Percentiles rank a stretch among this genome's conserved stretches.
Conservation (phyloP, 352 stramenopile genomes). For the Pythium apleroticum region DNA sequence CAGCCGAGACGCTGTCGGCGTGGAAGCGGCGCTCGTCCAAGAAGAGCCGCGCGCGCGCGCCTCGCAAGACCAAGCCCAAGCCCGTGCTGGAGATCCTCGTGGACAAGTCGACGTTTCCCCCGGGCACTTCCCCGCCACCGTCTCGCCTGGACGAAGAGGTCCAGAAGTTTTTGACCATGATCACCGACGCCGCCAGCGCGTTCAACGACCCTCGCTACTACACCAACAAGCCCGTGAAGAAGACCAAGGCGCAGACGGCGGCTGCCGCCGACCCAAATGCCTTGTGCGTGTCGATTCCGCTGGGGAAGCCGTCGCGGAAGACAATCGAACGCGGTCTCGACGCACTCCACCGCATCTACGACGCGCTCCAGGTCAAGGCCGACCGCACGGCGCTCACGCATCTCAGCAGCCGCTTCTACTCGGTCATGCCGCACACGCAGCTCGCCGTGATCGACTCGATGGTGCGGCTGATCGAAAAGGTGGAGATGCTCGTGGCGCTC, state of each 20-base stretch:
- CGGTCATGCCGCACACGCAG: conserved; percentile 55
- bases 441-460: conserved; percentile 67
- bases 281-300: conserved; percentile 24
- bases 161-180: conserved; percentile 51
- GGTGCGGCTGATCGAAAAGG: conserved; percentile 61
- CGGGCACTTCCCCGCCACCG: conserved; percentile 26
- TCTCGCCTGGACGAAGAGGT: conserved; percentile 48
- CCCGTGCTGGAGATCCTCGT: conserved; percentile 16
- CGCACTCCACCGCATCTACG: conserved; percentile 57
- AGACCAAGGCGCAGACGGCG: conserved; percentile 13
- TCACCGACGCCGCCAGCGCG: conserved; percentile 36
- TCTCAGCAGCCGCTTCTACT: conserved; percentile 70
- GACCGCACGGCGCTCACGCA: conserved; percentile 38
- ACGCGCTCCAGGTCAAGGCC: conserved; percentile 45
- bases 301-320: conserved; percentile 52
- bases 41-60: conserved; percentile 31
- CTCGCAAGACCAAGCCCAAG: conserved; percentile 16
- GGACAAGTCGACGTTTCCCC: conserved; percentile 17
- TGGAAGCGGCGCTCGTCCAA: conserved; percentile 19
- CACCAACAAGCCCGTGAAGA: conserved; percentile 29
- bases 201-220: conserved; percentile 26
- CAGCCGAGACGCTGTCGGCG: background rate
- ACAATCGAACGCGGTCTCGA: conserved; percentile 57
- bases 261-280: background rate
- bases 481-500: conserved; percentile 56